Conservation (phyloP, 768 basidiomycete genomes). For the Russula earlei region DNA sequence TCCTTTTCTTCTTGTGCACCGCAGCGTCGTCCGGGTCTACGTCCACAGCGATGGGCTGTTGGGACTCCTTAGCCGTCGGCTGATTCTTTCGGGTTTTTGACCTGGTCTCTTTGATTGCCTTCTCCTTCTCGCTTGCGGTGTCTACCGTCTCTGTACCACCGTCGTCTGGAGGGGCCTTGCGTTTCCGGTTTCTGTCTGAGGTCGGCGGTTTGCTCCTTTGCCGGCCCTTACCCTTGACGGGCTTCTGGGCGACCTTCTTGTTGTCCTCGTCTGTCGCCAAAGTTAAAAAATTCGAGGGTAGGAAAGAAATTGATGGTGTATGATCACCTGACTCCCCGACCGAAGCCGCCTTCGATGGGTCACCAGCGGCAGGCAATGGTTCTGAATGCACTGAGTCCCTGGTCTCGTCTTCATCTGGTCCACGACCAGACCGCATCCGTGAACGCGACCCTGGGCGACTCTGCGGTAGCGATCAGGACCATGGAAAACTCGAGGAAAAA, state of each 20-base stretch:
- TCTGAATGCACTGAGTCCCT: neutral
- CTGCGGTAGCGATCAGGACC: neutral
- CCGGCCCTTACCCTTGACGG: conserved; percentile 12
- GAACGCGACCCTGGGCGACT: neutral
- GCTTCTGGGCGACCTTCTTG: conserved; percentile 13
- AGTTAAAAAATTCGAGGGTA: neutral
- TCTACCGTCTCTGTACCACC: conserved; percentile 19
- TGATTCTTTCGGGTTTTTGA: neutral
- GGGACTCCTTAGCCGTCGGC: neutral
- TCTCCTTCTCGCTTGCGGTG: neutral
- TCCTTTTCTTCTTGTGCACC: conserved; percentile 17
- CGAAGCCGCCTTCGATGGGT: neutral
- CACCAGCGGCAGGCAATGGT: neutral
- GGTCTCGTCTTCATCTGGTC: neutral
- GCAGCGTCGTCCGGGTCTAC: conserved; percentile 2
- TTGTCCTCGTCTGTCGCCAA: neutral
- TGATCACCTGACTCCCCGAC: neutral
- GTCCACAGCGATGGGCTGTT: neutral
- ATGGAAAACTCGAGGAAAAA: neutral
- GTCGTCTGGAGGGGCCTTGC: conserved; percentile 25
- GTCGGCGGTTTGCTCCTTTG: conserved; percentile 1
- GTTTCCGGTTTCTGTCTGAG: conserved; percentile 30
- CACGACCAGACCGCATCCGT: neutral
- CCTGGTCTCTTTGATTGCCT: neutral
- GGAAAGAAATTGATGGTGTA: neutral